Percentiles rank a stretch among this genome's conserved stretches.
Conservation (phyloP, 2,329 filamentous ascomycete genomes). For the Aspergillus calidoustus region DNA sequence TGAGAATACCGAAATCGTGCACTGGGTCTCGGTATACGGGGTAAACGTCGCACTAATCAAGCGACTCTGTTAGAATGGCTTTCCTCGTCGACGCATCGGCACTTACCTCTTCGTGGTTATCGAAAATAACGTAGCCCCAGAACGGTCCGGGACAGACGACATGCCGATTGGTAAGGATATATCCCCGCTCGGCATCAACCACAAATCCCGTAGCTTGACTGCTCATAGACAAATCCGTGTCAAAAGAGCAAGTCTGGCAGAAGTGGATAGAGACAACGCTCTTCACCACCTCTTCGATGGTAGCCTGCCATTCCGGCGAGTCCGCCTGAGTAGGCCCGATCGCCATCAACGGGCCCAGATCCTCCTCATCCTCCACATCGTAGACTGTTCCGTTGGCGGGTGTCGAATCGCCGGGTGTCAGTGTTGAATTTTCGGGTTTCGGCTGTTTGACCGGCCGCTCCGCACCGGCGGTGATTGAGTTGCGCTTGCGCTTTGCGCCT, state of each 20-base stretch:
- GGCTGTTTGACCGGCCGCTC: constrained; percentile 62
- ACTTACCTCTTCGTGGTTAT: constrained; percentile 84
- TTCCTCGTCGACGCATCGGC: neutral
- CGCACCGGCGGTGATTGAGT: constrained; percentile 52
- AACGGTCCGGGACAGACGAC: constrained; percentile 95
- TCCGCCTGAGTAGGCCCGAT: constrained; percentile 60
- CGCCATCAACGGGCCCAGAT: constrained; percentile 50
- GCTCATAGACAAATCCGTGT: constrained; percentile 91
- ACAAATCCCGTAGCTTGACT: constrained; percentile 98
- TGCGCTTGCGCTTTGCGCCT: constrained; percentile 61
- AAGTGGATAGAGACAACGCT: constrained; percentile 99
- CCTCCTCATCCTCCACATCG: constrained; percentile 51
- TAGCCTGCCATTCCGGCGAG: constrained; percentile 90
- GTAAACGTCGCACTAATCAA: constrained; percentile 80
- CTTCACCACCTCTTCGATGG: constrained; percentile 89
- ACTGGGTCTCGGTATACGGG: constrained; percentile 98
- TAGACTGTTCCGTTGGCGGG: constrained; percentile 51
- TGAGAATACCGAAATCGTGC: constrained; percentile 95
- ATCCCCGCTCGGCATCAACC: constrained; percentile 90
- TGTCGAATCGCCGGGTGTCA: constrained; percentile 47
- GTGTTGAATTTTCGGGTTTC: constrained; percentile 51
- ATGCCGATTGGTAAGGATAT: constrained; percentile 87
- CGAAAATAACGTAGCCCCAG: constrained; percentile 97
- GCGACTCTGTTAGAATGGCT: neutral
- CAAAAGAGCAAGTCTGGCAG: constrained; percentile 96